Evolutionary conservation across 495 filamentous ascomycete genomes (phyloP).

Genomic region (Daldinia bambusicola): DNA sequence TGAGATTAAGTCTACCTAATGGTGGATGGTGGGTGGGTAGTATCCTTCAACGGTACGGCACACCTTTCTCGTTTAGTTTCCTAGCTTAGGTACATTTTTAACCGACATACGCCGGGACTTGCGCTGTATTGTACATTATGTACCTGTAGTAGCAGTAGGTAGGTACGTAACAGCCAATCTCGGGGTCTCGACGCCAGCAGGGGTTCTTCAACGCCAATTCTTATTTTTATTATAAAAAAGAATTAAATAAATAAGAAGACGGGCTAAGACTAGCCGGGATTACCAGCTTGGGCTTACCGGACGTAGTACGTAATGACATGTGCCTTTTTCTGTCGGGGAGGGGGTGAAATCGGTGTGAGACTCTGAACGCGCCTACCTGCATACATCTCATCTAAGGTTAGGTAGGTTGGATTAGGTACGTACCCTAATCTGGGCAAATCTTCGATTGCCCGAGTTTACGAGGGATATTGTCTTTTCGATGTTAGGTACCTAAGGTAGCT

Average conservation of each 20-base stretch:
- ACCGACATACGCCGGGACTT: conserved; percentile 18
- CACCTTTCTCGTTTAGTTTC: too few species aligned
- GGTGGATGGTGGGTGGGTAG: neutral
- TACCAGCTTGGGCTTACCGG: conserved; percentile 25
- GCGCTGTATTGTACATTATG: neutral
- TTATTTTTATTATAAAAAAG: neutral
- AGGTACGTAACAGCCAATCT: conserved; percentile 5
- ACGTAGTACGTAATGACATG: conserved; percentile 33
- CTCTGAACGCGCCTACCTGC: conserved; percentile 5
- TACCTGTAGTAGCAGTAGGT: too few species aligned
- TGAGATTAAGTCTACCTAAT: neutral
- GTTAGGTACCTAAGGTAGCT: too few species aligned
- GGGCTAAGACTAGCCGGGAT: conserved; percentile 24
- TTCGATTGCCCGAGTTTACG: too few species aligned
- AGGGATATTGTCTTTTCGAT: too few species aligned
- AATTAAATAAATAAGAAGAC: too few species aligned
- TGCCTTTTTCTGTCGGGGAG: neutral
- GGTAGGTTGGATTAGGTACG: too few species aligned
- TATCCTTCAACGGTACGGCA: neutral
- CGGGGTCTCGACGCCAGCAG: conserved; percentile 1
- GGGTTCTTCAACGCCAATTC: too few species aligned
- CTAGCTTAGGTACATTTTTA: conserved; percentile 14
- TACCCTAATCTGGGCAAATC: too few species aligned
- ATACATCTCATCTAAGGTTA: too few species aligned
- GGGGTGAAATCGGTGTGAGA: neutral